Evolutionary conservation across 2,329 filamentous ascomycete species (phyloP), one percentile per base, ranked within the genome.

Genomic region (Colletotrichum sp.): DNA sequence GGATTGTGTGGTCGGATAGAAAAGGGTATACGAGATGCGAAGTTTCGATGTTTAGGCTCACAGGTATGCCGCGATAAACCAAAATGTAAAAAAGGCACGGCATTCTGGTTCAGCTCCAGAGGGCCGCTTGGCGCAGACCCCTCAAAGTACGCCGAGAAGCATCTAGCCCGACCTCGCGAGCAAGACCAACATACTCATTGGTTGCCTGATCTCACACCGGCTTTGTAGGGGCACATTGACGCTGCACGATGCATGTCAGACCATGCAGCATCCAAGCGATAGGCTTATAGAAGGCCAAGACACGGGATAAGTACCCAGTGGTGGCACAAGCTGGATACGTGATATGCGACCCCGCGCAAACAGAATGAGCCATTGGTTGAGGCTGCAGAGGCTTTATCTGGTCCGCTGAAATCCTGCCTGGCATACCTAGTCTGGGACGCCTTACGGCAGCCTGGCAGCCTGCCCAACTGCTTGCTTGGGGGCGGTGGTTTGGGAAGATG

Each of bases 181-280:
- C 16, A 1, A 16, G 0, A 0, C 3, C 24, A n/a, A 32, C 26
- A 24, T 7, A 7, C 3, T 3, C 16, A 61, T 24, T 36, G 30
- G 59, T 61, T 5, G 59, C 59, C 59, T 61, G 59, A 34, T 61
- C 28, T 18, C 12, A 61, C 59, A 32, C 24, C 16, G 59, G 10
- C 16, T 7, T 5, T 34, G 30, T 32, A 8, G 6, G 26, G 15
- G 15, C n/a, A 12, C 18, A n/a, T 61, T 3, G 5, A n/a, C 32
- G 5, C 18, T 30, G 26, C 59, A 21, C 12, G 8, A 4, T 61
- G 59, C 59, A 36, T 32, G 59, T 61, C 2, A 61, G 59, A 34
- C 59, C 28, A 32, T 32, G 28, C n/a, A 18, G n/a, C 24, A 32
- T 2, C 30, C 6, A 36, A 1, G 13, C 10, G 30, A 61, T 61